Percentiles rank a stretch among this genome's conserved stretches.
Conservation (phyloP, 75 land plant species). For the Pinus albicaulis region DNA sequence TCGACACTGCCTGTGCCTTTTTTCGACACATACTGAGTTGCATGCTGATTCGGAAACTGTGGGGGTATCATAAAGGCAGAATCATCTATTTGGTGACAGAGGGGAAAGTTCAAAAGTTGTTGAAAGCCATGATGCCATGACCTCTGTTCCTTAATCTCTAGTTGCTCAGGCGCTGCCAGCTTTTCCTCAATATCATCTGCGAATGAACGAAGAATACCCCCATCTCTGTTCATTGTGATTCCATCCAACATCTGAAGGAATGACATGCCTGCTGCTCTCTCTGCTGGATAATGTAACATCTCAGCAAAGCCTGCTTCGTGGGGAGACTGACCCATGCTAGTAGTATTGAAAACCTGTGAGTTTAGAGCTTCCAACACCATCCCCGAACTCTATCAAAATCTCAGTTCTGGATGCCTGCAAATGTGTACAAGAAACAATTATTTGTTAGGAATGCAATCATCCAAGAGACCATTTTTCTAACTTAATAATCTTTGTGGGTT, state of each 20-base stretch:
- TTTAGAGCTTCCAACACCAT: slow-evolving; percentile 7
- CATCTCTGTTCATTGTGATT: not conserved
- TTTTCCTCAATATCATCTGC: slow-evolving; percentile 9
- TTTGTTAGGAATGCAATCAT: not conserved
- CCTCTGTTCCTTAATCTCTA: not conserved
- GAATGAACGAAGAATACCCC: not conserved
- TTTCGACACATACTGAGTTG: not conserved
- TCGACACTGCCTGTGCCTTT: no score
- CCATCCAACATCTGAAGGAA: slow-evolving; percentile 10
- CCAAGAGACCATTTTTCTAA: not conserved
- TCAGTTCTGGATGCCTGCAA: slow-evolving; percentile 1
- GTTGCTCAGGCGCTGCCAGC: slow-evolving; percentile 10
- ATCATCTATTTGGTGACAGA: slow-evolving; percentile 4
- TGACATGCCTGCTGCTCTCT: slow-evolving; percentile 2
- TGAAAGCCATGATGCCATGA: slow-evolving; percentile 14
- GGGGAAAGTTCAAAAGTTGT: slow-evolving; percentile 10
- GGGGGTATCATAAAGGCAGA: not conserved
- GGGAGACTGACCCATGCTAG: not conserved
- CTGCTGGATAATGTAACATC: not conserved
- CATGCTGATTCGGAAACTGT: not conserved
- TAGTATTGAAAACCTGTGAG: not conserved
- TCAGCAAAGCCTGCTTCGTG: slow-evolving; percentile 3
- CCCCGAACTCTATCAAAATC: not conserved
- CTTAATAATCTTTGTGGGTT: not conserved
- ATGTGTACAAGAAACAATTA: not conserved